These are phyloP conservation scores for Flueggea neowawraea DNA, from an alignment of 441 rosid genomes.

Conservation along the genomic window DNA sequence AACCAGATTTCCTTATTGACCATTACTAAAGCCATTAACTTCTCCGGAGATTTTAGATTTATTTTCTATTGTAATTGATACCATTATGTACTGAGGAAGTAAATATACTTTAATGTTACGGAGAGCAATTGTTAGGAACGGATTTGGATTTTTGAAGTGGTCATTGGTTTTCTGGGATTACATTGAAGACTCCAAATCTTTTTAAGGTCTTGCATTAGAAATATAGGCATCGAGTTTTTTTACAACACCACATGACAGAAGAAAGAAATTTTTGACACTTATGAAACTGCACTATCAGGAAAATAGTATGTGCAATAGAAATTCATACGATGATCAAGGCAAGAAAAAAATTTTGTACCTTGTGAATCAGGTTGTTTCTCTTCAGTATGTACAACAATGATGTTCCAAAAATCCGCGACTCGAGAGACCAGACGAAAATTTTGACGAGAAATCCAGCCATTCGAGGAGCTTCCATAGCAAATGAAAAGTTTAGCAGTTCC, in stretches of 20 bases:
- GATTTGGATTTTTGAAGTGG: too few relatives aligned
- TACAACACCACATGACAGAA: neutral
- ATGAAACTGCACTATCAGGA: neutral
- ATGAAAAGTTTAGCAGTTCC: neutral
- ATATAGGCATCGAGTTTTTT: neutral
- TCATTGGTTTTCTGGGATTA: neutral
- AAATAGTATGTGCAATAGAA: neutral
- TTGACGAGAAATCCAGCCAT: slow-evolving; percentile 61
- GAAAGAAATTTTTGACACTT: too few relatives aligned
- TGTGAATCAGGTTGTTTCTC: slow-evolving; percentile 49
- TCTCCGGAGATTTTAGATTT: too few relatives aligned
- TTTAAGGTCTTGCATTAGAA: neutral
- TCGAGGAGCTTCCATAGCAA: slow-evolving; percentile 44
- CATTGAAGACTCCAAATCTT: neutral
- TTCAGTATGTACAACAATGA: slow-evolving; percentile 38
- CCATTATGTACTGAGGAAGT: too few relatives aligned
- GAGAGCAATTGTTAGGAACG: too few relatives aligned
- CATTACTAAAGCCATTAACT: too few relatives aligned
- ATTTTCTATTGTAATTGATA: too few relatives aligned
- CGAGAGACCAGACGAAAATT: slow-evolving; percentile 56
- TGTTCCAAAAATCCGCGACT: slow-evolving; percentile 39
- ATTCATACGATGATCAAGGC: neutral
- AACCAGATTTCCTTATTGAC: too few relatives aligned
- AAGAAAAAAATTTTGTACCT: slow-evolving; percentile 23
- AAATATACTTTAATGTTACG: too few relatives aligned